Conservation (phyloP, 768 basidiomycete species). For the Leccinum pellstonianum region DNA sequence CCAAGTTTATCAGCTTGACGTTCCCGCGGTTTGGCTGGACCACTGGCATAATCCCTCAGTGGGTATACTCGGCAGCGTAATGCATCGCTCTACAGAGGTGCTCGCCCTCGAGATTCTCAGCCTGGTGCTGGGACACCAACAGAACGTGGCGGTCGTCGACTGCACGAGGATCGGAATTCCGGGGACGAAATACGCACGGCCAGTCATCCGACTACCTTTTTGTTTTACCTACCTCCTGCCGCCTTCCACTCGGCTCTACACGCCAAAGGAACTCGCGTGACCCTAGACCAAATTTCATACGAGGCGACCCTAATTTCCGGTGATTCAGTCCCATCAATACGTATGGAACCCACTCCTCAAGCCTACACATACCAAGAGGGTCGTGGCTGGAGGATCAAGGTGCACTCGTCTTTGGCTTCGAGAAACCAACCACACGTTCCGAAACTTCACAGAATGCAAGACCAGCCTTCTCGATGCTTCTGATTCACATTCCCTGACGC, state of each 20-base stretch:
- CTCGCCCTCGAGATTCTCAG: slow-evolving; percentile 11
- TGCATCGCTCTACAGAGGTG: slow-evolving; percentile 7
- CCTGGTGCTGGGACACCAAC: not conserved
- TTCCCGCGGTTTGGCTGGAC: slow-evolving; percentile 23
- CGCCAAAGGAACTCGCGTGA: slow-evolving; percentile 20
- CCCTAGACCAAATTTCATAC: slow-evolving; percentile 23
- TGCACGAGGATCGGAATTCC: not conserved
- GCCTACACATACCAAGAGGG: slow-evolving; percentile 21
- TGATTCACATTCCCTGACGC: slow-evolving; percentile 32
- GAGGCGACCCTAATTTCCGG: slow-evolving; percentile 24
- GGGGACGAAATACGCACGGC: slow-evolving; percentile 14
- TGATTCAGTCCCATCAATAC: slow-evolving; percentile 7
- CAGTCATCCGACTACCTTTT: slow-evolving; percentile 3
- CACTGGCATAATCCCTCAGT: slow-evolving; percentile 6
- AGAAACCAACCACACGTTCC: slow-evolving; percentile 15
- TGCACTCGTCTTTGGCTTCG: slow-evolving; percentile 13
- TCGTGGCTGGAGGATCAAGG: slow-evolving; percentile 24
- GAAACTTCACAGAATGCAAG: slow-evolving; percentile 17
- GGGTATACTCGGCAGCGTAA: slow-evolving; percentile 7
- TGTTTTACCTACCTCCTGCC: not conserved
- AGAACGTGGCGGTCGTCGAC: not conserved
- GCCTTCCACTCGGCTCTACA: slow-evolving; percentile 6
- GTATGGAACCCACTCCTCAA: slow-evolving; percentile 9
- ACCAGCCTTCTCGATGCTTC: slow-evolving; percentile 21
- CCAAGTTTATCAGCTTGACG: slow-evolving; percentile 10